These are phyloP conservation scores for Parathielavia hyrcaniae DNA, from an alignment of 495 filamentous ascomycete species.

Conservation along the genomic window DNA sequence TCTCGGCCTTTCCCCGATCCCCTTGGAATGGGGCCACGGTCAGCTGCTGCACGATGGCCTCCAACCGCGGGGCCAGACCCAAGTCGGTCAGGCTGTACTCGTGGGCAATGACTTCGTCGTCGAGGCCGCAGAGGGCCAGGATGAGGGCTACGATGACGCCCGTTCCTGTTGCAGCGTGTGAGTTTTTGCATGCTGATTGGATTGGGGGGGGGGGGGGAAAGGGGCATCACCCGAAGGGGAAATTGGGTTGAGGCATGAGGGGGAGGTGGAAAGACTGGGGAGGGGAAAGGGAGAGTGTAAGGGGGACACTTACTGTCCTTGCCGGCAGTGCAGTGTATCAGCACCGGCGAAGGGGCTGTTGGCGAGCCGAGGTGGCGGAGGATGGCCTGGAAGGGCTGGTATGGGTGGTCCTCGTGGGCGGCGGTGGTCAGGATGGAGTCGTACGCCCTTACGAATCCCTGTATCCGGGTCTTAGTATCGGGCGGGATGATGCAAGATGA, in stretches of 20 bases:
- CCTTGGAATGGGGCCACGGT: constrained; percentile 40
- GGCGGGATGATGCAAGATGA: not conserved
- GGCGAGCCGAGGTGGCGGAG: constrained; percentile 36
- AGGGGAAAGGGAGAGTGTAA: not conserved
- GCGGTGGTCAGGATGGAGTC: constrained; percentile 41
- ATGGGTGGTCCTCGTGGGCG: constrained; percentile 30
- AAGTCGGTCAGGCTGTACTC: constrained; percentile 59
- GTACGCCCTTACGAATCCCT: constrained; percentile 53
- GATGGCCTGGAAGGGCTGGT: constrained; percentile 39
- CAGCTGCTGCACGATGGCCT: constrained; percentile 41
- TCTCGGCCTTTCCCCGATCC: constrained; percentile 41
- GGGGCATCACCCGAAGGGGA: not conserved
- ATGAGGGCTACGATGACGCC: constrained; percentile 57
- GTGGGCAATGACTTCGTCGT: constrained; percentile 50
- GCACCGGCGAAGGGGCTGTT: constrained; percentile 26
- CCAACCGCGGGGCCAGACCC: constrained; percentile 42
- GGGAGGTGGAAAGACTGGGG: constrained; percentile 16
- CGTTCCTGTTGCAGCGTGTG: constrained; percentile 36
- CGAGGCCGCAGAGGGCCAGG: constrained; percentile 51
- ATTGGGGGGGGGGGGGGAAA: constrained; percentile 27
- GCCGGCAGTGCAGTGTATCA: constrained; percentile 37
- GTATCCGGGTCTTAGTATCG: constrained; percentile 2
- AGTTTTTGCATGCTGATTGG: not conserved
- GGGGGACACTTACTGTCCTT: constrained; percentile 28
- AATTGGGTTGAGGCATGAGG: constrained; percentile 42